Conservation (phyloP, 805 yeast species). For the Ogataea henricii region DNA sequence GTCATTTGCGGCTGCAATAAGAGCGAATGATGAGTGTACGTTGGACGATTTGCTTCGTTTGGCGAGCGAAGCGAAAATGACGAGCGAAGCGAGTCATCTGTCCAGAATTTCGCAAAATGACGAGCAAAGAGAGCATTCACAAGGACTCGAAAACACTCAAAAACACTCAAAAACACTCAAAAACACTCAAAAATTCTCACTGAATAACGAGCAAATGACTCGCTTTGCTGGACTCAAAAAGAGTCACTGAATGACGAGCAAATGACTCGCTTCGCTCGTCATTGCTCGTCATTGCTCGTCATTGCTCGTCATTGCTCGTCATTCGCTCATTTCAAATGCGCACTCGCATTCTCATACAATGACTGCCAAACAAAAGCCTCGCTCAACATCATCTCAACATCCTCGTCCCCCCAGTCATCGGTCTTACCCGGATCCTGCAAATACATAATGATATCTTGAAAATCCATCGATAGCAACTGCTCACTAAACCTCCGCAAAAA, state of each 20-base stretch:
- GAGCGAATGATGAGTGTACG: too few species aligned
- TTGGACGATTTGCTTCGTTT: too few species aligned
- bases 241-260: not conserved
- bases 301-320: too few species aligned
- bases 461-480: conserved; percentile 79
- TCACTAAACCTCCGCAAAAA: conserved; percentile 86
- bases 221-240: too few species aligned
- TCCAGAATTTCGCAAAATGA: too few species aligned
- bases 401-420: conserved; percentile 79
- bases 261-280: not conserved
- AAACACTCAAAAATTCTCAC: not conserved
- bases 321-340: conserved; percentile 59
- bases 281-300: too few species aligned
- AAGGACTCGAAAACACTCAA: too few species aligned
- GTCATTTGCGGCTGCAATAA: too few species aligned
- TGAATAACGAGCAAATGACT: not conserved
- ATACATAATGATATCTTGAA: conserved; percentile 91
- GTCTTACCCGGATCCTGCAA: conserved; percentile 86
- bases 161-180: too few species aligned
- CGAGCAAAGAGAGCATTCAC: too few species aligned
- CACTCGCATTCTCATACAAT: conserved; percentile 83
- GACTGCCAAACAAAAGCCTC: conserved; percentile 98
- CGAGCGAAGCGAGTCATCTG: not conserved
- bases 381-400: conserved; percentile 86
- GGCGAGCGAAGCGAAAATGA: too few species aligned